Conservation (phyloP, 257 asterid species). For the Buddleja alternifolia region DNA sequence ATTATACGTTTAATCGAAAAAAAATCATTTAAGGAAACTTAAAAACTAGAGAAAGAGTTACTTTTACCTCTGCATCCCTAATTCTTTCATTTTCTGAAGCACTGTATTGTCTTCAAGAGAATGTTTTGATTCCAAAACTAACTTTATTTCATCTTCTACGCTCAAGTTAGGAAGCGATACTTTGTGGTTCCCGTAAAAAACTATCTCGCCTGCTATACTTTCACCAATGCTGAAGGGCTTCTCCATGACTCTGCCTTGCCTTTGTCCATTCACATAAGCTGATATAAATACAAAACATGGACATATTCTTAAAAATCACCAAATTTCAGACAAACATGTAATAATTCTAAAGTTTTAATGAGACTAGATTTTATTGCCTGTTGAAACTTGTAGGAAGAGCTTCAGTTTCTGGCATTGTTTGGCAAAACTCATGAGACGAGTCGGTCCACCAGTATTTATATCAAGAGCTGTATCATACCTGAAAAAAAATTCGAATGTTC, state of each 20-base stretch:
- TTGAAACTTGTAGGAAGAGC: conserved; percentile 86
- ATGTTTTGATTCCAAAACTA: conserved; percentile 67
- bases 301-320: not conserved
- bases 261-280: conserved; percentile 95
- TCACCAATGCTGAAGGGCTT: conserved; percentile 74
- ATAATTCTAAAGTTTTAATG: too few relatives aligned
- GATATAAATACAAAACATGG: conserved; percentile 20
- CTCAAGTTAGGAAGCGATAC: conserved; percentile 47
- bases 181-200: conserved; percentile 38
- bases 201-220: conserved; percentile 61
- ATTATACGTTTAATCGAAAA: conserved; percentile 3
- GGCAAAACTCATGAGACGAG: conserved; percentile 73
- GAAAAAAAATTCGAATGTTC: conserved; percentile 8
- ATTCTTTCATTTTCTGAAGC: conserved; percentile 70
- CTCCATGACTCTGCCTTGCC: conserved; percentile 87
- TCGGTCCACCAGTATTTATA: conserved; percentile 82
- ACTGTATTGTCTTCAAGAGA: conserved; percentile 42
- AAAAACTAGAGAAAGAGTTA: not conserved
- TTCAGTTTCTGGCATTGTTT: conserved; percentile 69
- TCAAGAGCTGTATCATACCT: conserved; percentile 90
- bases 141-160: conserved; percentile 80
- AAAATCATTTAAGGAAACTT: not conserved
- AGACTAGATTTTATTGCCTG: conserved; percentile 67
- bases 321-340: not conserved
- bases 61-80: conserved; percentile 79